A percentile compares a stretch with the other conserved stretches of the same genome.
Conservation (phyloP, 2,329 filamentous ascomycete species). For the Scedosporium dehoogii region DNA sequence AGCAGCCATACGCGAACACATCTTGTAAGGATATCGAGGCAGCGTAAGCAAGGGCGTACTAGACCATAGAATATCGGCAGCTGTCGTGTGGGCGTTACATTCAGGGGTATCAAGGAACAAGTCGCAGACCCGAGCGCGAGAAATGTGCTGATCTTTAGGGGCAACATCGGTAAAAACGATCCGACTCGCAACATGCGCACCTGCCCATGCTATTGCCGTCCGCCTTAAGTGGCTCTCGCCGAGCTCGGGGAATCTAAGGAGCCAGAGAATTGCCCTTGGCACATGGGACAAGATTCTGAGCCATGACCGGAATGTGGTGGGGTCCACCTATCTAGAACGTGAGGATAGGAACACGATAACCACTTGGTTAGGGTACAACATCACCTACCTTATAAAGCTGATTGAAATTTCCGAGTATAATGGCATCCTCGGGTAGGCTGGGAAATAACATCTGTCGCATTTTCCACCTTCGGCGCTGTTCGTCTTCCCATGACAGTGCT, state of each 20-base stretch:
- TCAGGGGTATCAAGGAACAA: constrained; percentile 95
- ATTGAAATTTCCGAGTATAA: constrained; percentile 97
- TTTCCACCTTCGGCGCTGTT: constrained; percentile 72
- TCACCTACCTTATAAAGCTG: constrained; percentile 84
- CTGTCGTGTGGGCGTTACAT: constrained; percentile 96
- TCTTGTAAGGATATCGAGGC: constrained; percentile 91
- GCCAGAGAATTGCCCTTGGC: constrained; percentile 85
- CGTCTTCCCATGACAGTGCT: constrained; percentile 68
- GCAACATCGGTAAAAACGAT: constrained; percentile 96
- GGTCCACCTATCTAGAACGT: constrained; percentile 63
- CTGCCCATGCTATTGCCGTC: constrained; percentile 77
- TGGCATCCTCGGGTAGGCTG: constrained; percentile 64
- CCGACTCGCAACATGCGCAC: constrained; percentile 71
- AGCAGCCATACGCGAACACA: constrained; percentile 97
- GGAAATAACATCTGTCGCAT: constrained; percentile 95
- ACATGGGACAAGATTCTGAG: constrained; percentile 77
- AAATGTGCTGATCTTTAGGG: constrained; percentile 88
- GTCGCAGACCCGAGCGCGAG: constrained; percentile 82
- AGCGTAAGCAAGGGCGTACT: constrained; percentile 87
- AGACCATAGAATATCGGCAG: constrained; percentile 92
- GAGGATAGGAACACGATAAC: constrained; percentile 11
- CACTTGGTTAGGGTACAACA: neutral
- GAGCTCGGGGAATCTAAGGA: constrained; percentile 90
- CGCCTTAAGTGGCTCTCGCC: constrained; percentile 77
- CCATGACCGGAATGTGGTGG: constrained; percentile 92